These are phyloP conservation scores for Kalanchoe fedtschenkoi DNA, from an alignment of 164 flowering plant genomes.

Conservation along the genomic window DNA sequence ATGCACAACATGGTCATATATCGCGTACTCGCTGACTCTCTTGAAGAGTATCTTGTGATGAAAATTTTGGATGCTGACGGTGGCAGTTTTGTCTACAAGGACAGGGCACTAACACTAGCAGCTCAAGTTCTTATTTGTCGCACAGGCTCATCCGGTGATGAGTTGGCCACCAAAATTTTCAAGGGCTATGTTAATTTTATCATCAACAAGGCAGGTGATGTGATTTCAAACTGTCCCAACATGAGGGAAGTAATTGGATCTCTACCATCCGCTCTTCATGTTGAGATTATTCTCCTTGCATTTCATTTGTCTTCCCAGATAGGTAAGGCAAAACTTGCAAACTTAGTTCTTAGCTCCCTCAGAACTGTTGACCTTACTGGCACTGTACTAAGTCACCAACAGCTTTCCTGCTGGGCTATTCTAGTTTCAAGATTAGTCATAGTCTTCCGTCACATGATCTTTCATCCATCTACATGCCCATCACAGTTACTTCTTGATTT, in stretches of 20 bases:
- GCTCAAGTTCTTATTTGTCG: constrained; percentile 55
- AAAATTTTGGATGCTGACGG: constrained; percentile 52
- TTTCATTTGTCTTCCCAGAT: constrained; percentile 64
- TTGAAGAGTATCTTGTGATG: constrained; percentile 65
- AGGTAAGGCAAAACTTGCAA: constrained; percentile 53
- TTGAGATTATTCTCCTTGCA: constrained; percentile 81
- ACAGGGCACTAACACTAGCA: constrained; percentile 52
- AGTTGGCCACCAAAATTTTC: constrained; percentile 46
- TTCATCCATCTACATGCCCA: constrained; percentile 49
- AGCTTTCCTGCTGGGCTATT: constrained; percentile 77
- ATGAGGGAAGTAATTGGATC: constrained; percentile 42
- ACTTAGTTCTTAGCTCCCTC: constrained; percentile 38
- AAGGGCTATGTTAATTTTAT: constrained; percentile 46
- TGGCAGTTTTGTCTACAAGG: constrained; percentile 55
- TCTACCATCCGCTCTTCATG: constrained; percentile 67
- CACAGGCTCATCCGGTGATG: constrained; percentile 41
- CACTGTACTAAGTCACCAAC: constrained; percentile 23
- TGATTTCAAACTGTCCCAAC: constrained; percentile 24
- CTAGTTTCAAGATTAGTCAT: constrained; percentile 74
- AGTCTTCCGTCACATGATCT: constrained; percentile 74
- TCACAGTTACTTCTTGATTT: constrained; percentile 54
- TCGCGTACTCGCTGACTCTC: constrained; percentile 41
- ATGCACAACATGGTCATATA: constrained; percentile 42
- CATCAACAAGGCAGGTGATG: constrained; percentile 38
- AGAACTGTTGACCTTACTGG: constrained; percentile 30